Percentiles rank a stretch among this genome's conserved stretches.
Evolutionary conservation across 768 basidiomycete species (phyloP).

Genomic region (Imleria badia): DNA sequence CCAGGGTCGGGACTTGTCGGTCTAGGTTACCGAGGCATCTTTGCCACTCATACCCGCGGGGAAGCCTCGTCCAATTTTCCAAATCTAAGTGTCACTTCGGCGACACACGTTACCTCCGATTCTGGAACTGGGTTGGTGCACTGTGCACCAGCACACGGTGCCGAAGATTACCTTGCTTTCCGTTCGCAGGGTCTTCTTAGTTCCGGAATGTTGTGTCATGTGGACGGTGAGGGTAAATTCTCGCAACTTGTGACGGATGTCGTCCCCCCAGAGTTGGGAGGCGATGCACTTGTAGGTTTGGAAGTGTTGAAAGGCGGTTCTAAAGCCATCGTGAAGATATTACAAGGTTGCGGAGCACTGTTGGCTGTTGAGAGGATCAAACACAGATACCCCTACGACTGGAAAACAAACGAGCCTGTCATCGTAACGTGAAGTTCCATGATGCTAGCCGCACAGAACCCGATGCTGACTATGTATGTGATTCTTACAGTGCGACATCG

Average conservation of each 20-base stretch:
- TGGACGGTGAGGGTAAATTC: constrained; percentile 76
- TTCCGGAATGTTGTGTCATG: constrained; percentile 70
- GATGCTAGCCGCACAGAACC: not conserved
- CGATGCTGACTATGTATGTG: not conserved
- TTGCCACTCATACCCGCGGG: constrained; percentile 36
- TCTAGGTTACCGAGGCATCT: constrained; percentile 60
- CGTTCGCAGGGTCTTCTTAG: constrained; percentile 52
- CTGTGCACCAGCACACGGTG: constrained; percentile 91
- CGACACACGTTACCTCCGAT: constrained; percentile 75
- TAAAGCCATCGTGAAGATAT: constrained; percentile 59
- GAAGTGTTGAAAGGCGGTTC: constrained; percentile 74
- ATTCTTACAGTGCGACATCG: constrained; percentile 68
- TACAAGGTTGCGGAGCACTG: constrained; percentile 53
- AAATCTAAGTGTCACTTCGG: constrained; percentile 53
- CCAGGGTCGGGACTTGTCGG: constrained; percentile 53
- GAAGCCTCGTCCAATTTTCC: not conserved
- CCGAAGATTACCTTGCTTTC: constrained; percentile 86
- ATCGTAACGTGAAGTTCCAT: constrained; percentile 72
- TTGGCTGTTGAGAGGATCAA: constrained; percentile 68
- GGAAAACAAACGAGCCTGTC: constrained; percentile 92
- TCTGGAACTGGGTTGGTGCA: constrained; percentile 97
- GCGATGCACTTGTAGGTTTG: constrained; percentile 61
- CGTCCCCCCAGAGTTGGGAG: constrained; percentile 35
- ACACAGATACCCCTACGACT: constrained; percentile 95
- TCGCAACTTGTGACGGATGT: constrained; percentile 55